phyloP scores from a whole-genome alignment of 169 alveolate species.

The Theileria orientalis region DNA sequence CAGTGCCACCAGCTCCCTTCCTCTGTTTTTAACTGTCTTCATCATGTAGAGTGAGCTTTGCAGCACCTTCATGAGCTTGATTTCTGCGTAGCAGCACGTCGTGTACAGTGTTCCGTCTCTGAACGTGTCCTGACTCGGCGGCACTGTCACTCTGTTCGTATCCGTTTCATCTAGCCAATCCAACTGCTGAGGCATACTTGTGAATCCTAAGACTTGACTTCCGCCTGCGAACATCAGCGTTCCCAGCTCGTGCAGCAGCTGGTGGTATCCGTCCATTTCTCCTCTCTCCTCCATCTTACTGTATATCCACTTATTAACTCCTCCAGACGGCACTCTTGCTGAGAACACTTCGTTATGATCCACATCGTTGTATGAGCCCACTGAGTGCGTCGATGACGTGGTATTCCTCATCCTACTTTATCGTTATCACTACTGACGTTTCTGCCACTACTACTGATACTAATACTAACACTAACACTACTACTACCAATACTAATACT shows the following conservation, averaged over 20 bases:
- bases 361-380: conserved; percentile 18
- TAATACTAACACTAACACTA: no score
- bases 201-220: conserved; percentile 22
- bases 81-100: conserved; percentile 72
- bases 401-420: conserved; percentile 1
- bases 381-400: conserved; percentile 4
- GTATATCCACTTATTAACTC: conserved; percentile 60
- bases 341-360: conserved; percentile 24
- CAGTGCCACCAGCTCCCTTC: conserved; percentile 47
- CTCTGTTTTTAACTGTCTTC: conserved; percentile 39
- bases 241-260: conserved; percentile 46
- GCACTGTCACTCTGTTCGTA: conserved; percentile 59
- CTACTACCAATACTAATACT: no score
- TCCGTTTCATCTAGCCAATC: conserved; percentile 73
- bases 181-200: conserved; percentile 62
- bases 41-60: conserved; percentile 61
- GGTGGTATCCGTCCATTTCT: conserved; percentile 58
- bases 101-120: conserved; percentile 78
- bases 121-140: conserved; percentile 78
- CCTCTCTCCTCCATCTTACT: conserved; percentile 68
- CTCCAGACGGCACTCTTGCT: conserved; percentile 47
- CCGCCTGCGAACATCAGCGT: conserved; percentile 41
- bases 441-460: no score
- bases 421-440: background rate
- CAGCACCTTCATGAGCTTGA: conserved; percentile 67